A percentile compares a stretch with the other conserved stretches of the same genome.
Conservation (phyloP, 2,329 filamentous ascomycete species). For the Monilinia vaccinii-corymbosi region DNA sequence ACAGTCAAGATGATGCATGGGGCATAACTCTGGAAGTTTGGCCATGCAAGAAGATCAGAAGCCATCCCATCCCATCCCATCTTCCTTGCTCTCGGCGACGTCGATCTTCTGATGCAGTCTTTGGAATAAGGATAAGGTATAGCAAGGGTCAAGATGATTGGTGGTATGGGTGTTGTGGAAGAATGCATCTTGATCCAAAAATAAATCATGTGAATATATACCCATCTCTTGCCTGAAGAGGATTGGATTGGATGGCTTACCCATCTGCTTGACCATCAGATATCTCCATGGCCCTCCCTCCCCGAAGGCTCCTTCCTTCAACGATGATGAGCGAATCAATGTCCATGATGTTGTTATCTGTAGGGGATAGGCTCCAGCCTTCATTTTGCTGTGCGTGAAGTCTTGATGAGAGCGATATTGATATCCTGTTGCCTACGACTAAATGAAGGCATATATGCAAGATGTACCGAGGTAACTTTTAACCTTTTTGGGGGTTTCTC, state of each 20-base stretch:
- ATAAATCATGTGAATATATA: not conserved
- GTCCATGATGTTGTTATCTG: not conserved
- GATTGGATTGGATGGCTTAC: not conserved
- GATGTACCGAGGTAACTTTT: not conserved
- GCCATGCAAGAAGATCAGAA: not conserved
- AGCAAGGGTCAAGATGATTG: constrained; percentile 1
- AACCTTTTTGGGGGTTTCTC: no score
- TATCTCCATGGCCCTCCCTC: not conserved
- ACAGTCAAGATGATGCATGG: not conserved
- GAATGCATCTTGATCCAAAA: constrained; percentile 9
- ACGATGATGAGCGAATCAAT: constrained; percentile 1
- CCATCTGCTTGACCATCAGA: not conserved
- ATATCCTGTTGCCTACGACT: not conserved
- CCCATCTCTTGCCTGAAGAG: not conserved
- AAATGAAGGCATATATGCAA: not conserved
- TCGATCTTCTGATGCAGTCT: constrained; percentile 11
- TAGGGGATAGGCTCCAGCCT: constrained; percentile 8
- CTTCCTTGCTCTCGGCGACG: constrained; percentile 1
- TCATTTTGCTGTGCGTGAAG: not conserved
- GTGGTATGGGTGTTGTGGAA: not conserved
- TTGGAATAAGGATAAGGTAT: constrained; percentile 4
- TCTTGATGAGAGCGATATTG: not conserved
- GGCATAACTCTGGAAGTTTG: not conserved
- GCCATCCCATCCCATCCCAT: no score
- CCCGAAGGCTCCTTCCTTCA: no score